Conservation (phyloP, 2,329 filamentous ascomycete genomes). For the Fusarium camptoceras region DNA sequence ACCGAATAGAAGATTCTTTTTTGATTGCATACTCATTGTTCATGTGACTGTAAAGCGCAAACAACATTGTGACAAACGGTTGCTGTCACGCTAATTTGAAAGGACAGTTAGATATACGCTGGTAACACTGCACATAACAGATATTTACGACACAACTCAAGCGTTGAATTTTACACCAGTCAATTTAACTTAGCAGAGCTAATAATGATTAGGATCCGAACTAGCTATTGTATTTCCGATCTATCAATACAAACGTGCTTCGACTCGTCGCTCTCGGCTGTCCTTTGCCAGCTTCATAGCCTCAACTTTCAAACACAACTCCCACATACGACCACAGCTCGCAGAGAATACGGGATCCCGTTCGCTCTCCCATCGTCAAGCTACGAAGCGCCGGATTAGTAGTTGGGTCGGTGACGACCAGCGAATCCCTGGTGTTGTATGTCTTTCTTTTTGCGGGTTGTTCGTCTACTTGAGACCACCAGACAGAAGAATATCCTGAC, state of each 20-base stretch:
- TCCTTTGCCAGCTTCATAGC: not conserved
- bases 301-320: accelerated
- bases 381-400: conserved; percentile 7
- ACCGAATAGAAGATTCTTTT: not conserved
- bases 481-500: conserved; percentile 25
- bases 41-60: not conserved
- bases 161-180: too few relatives aligned
- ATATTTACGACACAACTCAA: too few relatives aligned
- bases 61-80: accelerated
- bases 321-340: conserved; percentile 23
- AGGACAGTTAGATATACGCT: too few relatives aligned
- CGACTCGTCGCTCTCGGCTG: not conserved
- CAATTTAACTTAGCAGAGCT: accelerated
- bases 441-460: not conserved
- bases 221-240: too few relatives aligned
- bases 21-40: not conserved
- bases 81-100: too few relatives aligned
- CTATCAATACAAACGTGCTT: accelerated
- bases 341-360: conserved; percentile 22
- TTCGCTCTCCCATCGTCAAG: conserved; percentile 19
- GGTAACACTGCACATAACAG: too few relatives aligned
- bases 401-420: too few relatives aligned
- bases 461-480: conserved; percentile 24
- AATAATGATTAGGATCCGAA: accelerated
- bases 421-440: not conserved